Evolutionary conservation across 2,329 filamentous ascomycete species (phyloP).

Genomic region (Neonectria sp.): DNA sequence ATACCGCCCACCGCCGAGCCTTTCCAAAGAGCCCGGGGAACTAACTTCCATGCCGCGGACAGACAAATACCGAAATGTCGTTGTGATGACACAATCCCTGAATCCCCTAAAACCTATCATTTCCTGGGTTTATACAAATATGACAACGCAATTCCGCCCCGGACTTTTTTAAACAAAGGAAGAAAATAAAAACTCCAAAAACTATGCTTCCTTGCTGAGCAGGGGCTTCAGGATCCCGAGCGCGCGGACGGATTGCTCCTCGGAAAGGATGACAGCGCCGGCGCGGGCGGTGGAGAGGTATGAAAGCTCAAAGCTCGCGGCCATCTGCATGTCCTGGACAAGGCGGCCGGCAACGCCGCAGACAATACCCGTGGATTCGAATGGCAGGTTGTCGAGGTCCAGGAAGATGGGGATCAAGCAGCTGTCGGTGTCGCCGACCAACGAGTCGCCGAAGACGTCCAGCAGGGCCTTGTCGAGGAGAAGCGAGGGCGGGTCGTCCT

Average conservation of each 20-base stretch:
- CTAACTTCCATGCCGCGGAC: not conserved
- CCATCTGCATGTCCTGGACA: conserved; percentile 77
- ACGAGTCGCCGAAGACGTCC: conserved; percentile 76
- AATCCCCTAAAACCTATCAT: not conserved
- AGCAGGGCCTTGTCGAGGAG: conserved; percentile 80
- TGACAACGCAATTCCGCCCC: conserved; percentile 1
- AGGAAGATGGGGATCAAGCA: conserved; percentile 89
- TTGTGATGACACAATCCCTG: not conserved
- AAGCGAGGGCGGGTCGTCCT: conserved; percentile 81
- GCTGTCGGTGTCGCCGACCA: conserved; percentile 82
- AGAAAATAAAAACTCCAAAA: not conserved
- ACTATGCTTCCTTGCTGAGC: conserved; percentile 55
- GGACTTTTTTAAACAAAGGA: conserved; percentile 5
- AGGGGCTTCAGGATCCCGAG: conserved; percentile 77
- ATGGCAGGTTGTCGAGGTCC: conserved; percentile 83
- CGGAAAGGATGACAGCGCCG: conserved; percentile 88
- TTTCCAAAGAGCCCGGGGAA: conserved; percentile 1
- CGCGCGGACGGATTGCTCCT: conserved; percentile 81
- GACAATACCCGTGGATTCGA: conserved; percentile 94
- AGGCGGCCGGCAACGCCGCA: conserved; percentile 91
- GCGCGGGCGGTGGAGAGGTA: conserved; percentile 92
- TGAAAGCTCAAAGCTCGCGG: conserved; percentile 80
- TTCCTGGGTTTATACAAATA: conserved; percentile 1
- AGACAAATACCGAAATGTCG: not conserved
- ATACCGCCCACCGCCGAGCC: conserved; percentile 21